Conservation (phyloP, 2,329 filamentous ascomycete species). For the Alternaria brassicae region DNA sequence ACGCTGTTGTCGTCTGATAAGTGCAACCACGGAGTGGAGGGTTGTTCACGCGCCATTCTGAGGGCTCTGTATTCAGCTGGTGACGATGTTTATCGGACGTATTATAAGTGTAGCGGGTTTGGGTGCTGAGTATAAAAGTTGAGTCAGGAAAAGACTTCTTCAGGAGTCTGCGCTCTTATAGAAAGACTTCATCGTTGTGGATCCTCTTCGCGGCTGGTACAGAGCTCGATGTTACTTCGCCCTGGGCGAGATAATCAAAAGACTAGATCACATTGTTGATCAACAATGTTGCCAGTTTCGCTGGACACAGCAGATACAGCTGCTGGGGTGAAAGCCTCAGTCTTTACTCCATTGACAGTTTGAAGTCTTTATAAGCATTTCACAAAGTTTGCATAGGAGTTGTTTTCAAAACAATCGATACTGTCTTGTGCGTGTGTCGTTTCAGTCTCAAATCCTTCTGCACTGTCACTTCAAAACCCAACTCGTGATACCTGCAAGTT, state of each 20-base stretch:
- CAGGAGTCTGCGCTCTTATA: not conserved
- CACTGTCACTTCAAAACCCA: not conserved
- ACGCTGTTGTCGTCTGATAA: not conserved
- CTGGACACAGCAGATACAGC: not conserved
- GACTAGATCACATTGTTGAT: not conserved
- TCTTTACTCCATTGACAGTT: not conserved
- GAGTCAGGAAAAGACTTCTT: not conserved
- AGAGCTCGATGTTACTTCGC: not conserved
- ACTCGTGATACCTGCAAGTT: not conserved
- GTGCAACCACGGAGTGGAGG: not conserved
- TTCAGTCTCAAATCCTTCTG: not conserved
- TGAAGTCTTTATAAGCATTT: not conserved
- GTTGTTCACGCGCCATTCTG: not conserved
- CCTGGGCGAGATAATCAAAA: not conserved
- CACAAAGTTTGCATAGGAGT: not conserved
- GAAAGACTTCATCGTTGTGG: not conserved
- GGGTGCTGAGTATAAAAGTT: not conserved
- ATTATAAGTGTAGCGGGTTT: not conserved
- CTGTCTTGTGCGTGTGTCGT: not conserved
- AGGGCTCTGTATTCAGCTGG: not conserved
- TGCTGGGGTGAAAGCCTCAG: not conserved
- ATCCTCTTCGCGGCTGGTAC: not conserved
- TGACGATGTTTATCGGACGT: too few relatives aligned
- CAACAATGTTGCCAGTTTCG: not conserved
- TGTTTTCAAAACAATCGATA: not conserved